Percentiles rank a stretch among this genome's conserved stretches.
phyloP scores from a whole-genome alignment of 441 rosid species.

The Monsonia emarginata region DNA sequence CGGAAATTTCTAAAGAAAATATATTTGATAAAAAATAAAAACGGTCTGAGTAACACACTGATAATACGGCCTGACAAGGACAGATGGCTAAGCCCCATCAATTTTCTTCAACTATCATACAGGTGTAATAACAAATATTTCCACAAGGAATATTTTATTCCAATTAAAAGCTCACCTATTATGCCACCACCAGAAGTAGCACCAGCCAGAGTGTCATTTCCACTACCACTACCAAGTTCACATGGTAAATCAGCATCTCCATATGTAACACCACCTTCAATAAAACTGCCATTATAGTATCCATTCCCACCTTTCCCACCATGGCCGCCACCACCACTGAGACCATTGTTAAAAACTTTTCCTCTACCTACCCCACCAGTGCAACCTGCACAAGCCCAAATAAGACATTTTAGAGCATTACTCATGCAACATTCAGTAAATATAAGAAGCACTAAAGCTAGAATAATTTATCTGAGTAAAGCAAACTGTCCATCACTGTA shows the following conservation, averaged over 20 bases:
- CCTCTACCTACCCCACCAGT: slow-evolving; percentile 79
- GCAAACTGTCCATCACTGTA: neutral
- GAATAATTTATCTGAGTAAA: neutral
- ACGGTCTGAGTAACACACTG: too few species aligned
- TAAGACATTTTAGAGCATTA: slow-evolving; percentile 9
- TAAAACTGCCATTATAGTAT: slow-evolving; percentile 55
- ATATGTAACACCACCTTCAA: slow-evolving; percentile 66
- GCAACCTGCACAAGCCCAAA: slow-evolving; percentile 52
- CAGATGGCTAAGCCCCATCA: neutral
- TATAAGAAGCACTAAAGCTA: neutral
- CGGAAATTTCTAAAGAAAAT: neutral
- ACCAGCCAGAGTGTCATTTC: slow-evolving; percentile 53
- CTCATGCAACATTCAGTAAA: neutral
- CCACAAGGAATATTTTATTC: slow-evolving; percentile 3
- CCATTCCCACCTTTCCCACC: slow-evolving; percentile 91
- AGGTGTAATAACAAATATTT: neutral
- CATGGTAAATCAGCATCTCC: slow-evolving; percentile 83
- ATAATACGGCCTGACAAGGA: neutral
- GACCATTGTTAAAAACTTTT: slow-evolving; percentile 51
- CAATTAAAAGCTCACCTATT: slow-evolving; percentile 43
- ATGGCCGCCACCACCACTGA: slow-evolving; percentile 88
- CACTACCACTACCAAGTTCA: slow-evolving; percentile 97
- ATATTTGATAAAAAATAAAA: neutral
- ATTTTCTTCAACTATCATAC: neutral
- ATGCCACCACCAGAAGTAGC: slow-evolving; percentile 86